A percentile compares a stretch with the other conserved stretches of the same genome.
These are phyloP conservation scores for Persicaria maculosa DNA, from an alignment of 148 eudicot genomes.

Conservation along the genomic window DNA sequence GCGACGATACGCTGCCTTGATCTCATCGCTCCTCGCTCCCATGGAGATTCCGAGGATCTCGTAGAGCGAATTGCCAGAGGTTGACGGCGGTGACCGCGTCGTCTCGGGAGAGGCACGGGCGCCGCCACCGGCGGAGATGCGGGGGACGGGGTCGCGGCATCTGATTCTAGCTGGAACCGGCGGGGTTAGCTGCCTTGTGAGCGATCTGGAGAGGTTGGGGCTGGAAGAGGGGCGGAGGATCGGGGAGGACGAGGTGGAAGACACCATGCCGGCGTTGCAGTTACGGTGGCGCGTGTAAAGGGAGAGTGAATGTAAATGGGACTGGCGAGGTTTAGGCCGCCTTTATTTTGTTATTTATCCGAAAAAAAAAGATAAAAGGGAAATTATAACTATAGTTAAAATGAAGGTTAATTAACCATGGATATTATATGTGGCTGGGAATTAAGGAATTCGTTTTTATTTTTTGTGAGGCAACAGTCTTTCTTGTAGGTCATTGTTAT, in stretches of 20 bases:
- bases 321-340: too few species aligned
- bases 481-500: too few species aligned
- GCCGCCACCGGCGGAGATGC: not conserved
- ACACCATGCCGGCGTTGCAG: constrained; percentile 10
- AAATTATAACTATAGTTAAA: too few species aligned
- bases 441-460: too few species aligned
- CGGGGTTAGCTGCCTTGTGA: not conserved
- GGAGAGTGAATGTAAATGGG: too few species aligned
- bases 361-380: too few species aligned
- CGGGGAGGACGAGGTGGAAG: constrained; percentile 4
- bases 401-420: too few species aligned
- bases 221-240: constrained; percentile 9
- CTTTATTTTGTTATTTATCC: too few species aligned
- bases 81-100: not conserved
- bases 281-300: too few species aligned
- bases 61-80: not conserved
- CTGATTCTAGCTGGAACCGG: not conserved
- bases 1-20: not conserved
- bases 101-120: not conserved
- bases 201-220: not conserved
- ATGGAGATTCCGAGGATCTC: not conserved
- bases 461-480: too few species aligned
- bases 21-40: not conserved
- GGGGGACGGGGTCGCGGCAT: not conserved
- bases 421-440: too few species aligned